These are phyloP conservation scores for Trichosporon ovoides DNA, from an alignment of 1,284 basidiomycete species.

Conservation along the genomic window DNA sequence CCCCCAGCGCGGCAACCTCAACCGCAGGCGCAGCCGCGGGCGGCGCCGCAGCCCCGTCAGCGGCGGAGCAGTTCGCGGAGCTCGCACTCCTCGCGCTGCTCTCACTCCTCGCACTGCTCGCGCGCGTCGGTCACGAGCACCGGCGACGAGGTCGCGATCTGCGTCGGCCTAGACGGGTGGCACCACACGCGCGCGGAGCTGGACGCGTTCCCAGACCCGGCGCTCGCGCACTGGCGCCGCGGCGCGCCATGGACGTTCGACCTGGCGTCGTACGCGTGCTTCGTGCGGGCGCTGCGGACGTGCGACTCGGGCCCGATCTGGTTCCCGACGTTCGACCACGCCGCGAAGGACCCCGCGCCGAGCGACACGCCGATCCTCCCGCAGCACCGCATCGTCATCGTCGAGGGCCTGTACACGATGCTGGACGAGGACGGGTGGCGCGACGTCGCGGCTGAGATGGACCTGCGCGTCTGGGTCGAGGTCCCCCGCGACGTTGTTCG, in stretches of 20 bases:
- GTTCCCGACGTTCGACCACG: conserved; percentile 51
- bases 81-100: neutral
- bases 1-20: neutral
- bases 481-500: conserved; percentile 60
- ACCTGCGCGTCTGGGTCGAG: conserved; percentile 73
- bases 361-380: conserved; percentile 56
- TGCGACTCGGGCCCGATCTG: conserved; percentile 50
- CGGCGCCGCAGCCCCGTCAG: neutral
- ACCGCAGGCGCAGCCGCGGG: too few relatives aligned
- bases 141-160: conserved; percentile 35
- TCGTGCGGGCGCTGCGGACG: conserved; percentile 59
- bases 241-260: conserved; percentile 52
- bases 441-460: conserved; percentile 61
- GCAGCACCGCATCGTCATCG: conserved; percentile 65
- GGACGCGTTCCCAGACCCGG: conserved; percentile 54
- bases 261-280: conserved; percentile 59
- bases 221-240: conserved; percentile 62
- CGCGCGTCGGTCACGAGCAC: neutral
- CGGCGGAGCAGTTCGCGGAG: neutral
- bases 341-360: conserved; percentile 52
- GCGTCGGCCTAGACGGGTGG: conserved; percentile 54
- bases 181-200: conserved; percentile 49
- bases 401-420: conserved; percentile 79
- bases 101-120: neutral
- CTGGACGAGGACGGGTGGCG: conserved; percentile 68